These are phyloP conservation scores for Zasmidium cellare DNA, from an alignment of 2,329 filamentous ascomycete species.

Conservation along the genomic window DNA sequence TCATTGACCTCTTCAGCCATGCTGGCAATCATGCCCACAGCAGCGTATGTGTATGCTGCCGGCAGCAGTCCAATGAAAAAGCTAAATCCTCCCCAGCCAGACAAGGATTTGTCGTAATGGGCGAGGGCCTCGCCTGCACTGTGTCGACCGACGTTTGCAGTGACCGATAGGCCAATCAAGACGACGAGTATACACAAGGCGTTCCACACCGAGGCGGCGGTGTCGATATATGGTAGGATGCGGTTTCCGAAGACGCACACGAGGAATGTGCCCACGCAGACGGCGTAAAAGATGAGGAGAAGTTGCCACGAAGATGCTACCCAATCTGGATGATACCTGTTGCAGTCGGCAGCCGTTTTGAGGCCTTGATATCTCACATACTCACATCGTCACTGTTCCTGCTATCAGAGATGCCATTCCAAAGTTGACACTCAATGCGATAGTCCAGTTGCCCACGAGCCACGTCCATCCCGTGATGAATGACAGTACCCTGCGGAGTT, in stretches of 20 bases:
- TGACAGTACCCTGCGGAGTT: neutral
- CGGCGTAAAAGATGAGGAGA: slow-evolving; percentile 68
- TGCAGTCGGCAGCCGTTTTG: no score
- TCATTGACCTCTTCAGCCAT: slow-evolving; percentile 9
- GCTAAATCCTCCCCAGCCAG: slow-evolving; percentile 59
- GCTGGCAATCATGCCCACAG: slow-evolving; percentile 57
- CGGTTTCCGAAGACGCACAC: slow-evolving; percentile 67
- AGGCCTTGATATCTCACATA: no score
- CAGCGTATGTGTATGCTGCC: slow-evolving; percentile 37
- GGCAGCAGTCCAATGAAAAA: slow-evolving; percentile 64
- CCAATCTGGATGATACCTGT: slow-evolving; percentile 52
- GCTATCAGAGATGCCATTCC: slow-evolving; percentile 27
- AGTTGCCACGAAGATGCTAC: slow-evolving; percentile 61
- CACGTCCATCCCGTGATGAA: slow-evolving; percentile 60
- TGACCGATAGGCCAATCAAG: slow-evolving; percentile 55
- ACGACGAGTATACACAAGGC: slow-evolving; percentile 57
- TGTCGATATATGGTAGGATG: slow-evolving; percentile 64
- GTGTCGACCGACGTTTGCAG: slow-evolving; percentile 55
- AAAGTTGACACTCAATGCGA: slow-evolving; percentile 53
- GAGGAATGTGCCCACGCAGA: slow-evolving; percentile 64
- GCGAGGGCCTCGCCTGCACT: slow-evolving; percentile 53
- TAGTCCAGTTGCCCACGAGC: slow-evolving; percentile 76
- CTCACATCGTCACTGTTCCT: slow-evolving; percentile 48
- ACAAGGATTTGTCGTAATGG: slow-evolving; percentile 55
- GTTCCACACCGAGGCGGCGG: slow-evolving; percentile 57